phyloP scores from a whole-genome alignment of 1,284 basidiomycete species.

The Porogramme epimiltina region DNA sequence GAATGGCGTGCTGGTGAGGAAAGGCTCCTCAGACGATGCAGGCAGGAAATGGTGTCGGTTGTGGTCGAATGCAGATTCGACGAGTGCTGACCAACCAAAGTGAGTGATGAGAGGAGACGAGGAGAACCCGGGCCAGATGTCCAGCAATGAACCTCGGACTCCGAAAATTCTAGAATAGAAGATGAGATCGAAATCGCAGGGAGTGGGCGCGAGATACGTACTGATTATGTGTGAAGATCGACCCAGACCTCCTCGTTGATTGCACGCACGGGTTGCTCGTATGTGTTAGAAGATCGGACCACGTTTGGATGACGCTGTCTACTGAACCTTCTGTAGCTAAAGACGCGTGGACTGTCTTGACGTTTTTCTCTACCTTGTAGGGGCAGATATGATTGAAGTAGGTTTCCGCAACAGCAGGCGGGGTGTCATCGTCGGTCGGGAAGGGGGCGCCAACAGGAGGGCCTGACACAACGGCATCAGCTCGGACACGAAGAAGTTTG shows the following conservation, averaged over 20 bases:
- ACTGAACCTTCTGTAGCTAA: constrained; percentile 4
- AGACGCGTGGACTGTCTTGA: constrained; percentile 13
- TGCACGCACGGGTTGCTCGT: constrained; percentile 23
- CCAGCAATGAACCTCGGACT: constrained; percentile 32
- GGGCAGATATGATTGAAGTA: constrained; percentile 44
- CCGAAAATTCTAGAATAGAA: constrained; percentile 26
- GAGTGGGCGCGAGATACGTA: neutral
- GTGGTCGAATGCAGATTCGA: constrained; percentile 37
- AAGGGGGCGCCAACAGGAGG: constrained; percentile 42
- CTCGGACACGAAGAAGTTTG: no score
- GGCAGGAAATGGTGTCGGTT: constrained; percentile 39
- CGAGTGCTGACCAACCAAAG: constrained; percentile 43
- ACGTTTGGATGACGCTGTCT: constrained; percentile 1
- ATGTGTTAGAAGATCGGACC: constrained; percentile 3
- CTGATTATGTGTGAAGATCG: constrained; percentile 35
- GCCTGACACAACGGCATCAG: constrained; percentile 24
- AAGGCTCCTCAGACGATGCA: constrained; percentile 6
- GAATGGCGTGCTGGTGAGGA: constrained; percentile 11
- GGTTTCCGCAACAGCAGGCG: constrained; percentile 35
- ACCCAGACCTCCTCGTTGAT: constrained; percentile 14
- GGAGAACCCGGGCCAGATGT: constrained; percentile 38
- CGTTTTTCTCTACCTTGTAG: constrained; percentile 27
- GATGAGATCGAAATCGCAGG: neutral
- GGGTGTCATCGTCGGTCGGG: constrained; percentile 29
- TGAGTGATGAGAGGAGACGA: constrained; percentile 38